Evolutionary conservation across 2,329 filamentous ascomycete species (phyloP).

Genomic region (Graphiopsis chlorocephala): DNA sequence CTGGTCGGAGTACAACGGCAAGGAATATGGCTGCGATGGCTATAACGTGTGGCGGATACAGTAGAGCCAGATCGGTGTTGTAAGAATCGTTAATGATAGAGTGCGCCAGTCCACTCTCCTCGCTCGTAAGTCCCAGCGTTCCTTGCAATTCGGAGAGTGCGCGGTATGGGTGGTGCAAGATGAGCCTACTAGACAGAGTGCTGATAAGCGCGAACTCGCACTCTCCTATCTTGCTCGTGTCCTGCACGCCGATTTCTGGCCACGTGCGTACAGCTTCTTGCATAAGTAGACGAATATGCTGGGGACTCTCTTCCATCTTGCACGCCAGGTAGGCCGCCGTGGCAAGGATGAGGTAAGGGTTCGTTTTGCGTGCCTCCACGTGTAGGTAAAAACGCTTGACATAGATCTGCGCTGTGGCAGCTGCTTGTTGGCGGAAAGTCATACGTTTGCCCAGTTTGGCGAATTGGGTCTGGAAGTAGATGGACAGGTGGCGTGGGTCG

Average conservation of each 20-base stretch:
- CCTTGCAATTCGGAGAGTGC: conserved; percentile 69
- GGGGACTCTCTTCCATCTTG: conserved; percentile 96
- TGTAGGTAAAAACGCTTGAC: conserved; percentile 90
- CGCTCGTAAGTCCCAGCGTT: conserved; percentile 68
- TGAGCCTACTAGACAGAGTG: conserved; percentile 85
- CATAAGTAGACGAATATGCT: conserved; percentile 89
- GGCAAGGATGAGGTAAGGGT: conserved; percentile 88
- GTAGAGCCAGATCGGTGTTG: conserved; percentile 83
- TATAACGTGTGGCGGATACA: conserved; percentile 81
- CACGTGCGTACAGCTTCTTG: conserved; percentile 82
- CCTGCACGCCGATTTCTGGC: conserved; percentile 72
- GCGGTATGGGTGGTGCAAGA: conserved; percentile 87
- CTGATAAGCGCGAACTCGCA: conserved; percentile 92
- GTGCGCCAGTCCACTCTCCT: conserved; percentile 75
- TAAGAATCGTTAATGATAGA: conserved; percentile 89
- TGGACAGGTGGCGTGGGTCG: conserved; percentile 76
- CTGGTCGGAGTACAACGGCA: conserved; percentile 75
- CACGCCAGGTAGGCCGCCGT: conserved; percentile 93
- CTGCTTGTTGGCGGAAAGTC: conserved; percentile 80
- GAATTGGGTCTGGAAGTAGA: conserved; percentile 89
- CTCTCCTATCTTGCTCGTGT: conserved; percentile 83
- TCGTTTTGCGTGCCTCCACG: conserved; percentile 87
- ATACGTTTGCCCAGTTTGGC: conserved; percentile 80
- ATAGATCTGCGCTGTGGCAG: conserved; percentile 93
- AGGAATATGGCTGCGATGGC: conserved; percentile 84